Evolutionary conservation across 225 moss, liverwort and hornwort genomes (phyloP).

Genomic region (Polytrichum commune): DNA sequence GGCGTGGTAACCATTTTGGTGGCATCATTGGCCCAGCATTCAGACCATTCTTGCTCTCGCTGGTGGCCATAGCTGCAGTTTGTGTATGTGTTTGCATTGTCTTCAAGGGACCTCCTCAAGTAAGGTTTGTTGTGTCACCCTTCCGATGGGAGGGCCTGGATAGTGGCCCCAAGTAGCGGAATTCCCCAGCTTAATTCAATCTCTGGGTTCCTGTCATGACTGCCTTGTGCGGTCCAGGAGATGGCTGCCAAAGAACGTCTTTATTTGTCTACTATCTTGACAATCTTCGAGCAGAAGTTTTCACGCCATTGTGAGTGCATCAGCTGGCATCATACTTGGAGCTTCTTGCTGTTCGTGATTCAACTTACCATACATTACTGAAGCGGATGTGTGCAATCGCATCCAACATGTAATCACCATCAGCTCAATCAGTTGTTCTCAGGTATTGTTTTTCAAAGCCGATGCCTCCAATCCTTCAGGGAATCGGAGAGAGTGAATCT

Average conservation of each 20-base stretch:
- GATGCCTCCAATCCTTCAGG: conserved; percentile 22
- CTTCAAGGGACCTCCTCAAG: conserved; percentile 50
- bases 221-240: conserved; percentile 9
- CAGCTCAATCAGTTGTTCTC: neutral
- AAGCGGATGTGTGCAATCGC: conserved; percentile 17
- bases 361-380: conserved; percentile 3
- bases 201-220: conserved; percentile 3
- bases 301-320: conserved; percentile 1
- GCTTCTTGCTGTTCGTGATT: conserved; percentile 12
- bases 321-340: conserved; percentile 17
- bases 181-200: too few relatives aligned
- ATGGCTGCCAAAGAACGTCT: conserved; percentile 8
- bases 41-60: conserved; percentile 74
- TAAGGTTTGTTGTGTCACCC: conserved; percentile 30
- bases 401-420: conserved; percentile 15
- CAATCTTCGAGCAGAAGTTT: too few relatives aligned
- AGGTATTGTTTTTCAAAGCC: conserved; percentile 16
- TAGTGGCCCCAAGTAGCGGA: conserved; percentile 25
- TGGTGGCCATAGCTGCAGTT: conserved; percentile 73
- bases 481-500: conserved; percentile 36
- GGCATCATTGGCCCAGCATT: conserved; percentile 43
- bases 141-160: conserved; percentile 62
- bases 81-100: conserved; percentile 83
- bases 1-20: conserved; percentile 34
- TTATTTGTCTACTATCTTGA: too few relatives aligned